phyloP scores from a whole-genome alignment of 2,329 filamentous ascomycete species.

The Penicillium hordei region DNA sequence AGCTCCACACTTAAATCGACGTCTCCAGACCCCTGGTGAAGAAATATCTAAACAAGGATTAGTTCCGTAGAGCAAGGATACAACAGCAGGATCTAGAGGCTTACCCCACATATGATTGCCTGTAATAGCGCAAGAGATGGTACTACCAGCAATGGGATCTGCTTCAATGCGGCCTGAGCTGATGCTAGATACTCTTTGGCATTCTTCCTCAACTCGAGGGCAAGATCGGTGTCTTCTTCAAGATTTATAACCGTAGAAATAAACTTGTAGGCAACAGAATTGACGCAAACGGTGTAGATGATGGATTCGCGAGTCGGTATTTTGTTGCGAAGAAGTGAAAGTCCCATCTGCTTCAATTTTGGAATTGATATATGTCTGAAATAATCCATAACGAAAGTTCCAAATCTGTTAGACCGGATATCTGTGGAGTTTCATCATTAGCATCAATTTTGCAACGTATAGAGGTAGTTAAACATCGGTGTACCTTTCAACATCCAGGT shows the following conservation, averaged over 20 bases:
- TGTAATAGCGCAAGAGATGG: slow-evolving; percentile 19
- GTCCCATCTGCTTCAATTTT: slow-evolving; percentile 23
- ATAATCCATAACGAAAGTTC: slow-evolving; percentile 21
- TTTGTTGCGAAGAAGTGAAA: slow-evolving; percentile 14
- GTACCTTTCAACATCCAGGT: slow-evolving; percentile 27
- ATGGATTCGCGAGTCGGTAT: slow-evolving; percentile 6
- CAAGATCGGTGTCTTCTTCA: slow-evolving; percentile 2
- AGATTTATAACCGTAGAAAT: slow-evolving; percentile 11
- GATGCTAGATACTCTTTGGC: slow-evolving; percentile 1
- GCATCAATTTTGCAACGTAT: background rate
- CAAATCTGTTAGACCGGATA: slow-evolving; percentile 18
- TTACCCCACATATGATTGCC: slow-evolving; percentile 9
- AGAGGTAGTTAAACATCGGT: background rate
- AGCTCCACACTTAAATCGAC: slow-evolving; percentile 18
- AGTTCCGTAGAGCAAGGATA: background rate
- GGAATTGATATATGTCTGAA: slow-evolving; percentile 19
- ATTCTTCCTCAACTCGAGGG: background rate
- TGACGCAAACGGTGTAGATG: slow-evolving; percentile 24
- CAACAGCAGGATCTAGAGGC: background rate
- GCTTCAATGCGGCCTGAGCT: slow-evolving; percentile 17
- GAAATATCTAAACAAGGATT: slow-evolving; percentile 15
- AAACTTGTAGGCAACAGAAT: slow-evolving; percentile 24
- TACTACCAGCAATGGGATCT: slow-evolving; percentile 15
- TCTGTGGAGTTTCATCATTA: slow-evolving; percentile 9
- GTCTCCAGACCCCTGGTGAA: slow-evolving; percentile 25